Percentiles rank a stretch among this genome's conserved stretches.
Conservation (phyloP, 2,329 filamentous ascomycete species). For the Penicillium hesseltinei region DNA sequence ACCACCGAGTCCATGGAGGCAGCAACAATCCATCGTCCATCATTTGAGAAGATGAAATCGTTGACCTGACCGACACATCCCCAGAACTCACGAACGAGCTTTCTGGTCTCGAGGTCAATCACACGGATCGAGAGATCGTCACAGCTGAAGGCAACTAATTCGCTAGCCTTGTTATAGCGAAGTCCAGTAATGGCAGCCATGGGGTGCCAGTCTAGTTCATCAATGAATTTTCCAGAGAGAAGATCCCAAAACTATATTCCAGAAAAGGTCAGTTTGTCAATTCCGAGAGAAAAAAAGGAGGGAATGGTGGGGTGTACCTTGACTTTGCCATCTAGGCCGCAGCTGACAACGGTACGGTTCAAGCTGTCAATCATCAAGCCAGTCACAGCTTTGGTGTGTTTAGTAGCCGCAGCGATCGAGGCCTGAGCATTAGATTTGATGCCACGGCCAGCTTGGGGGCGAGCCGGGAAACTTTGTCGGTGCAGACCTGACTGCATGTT, state of each 20-base stretch:
- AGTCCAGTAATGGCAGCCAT: conserved; percentile 74
- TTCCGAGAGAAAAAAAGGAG: neutral
- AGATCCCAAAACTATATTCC: conserved; percentile 81
- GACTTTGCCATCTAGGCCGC: conserved; percentile 83
- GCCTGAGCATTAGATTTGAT: conserved; percentile 49
- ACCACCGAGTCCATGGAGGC: conserved; percentile 77
- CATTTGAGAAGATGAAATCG: conserved; percentile 84
- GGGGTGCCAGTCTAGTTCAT: conserved; percentile 80
- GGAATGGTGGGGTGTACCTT: conserved; percentile 52
- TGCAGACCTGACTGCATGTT: conserved; percentile 92
- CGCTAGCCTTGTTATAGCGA: conserved; percentile 77
- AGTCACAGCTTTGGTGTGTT: conserved; percentile 78
- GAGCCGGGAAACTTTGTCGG: conserved; percentile 81
- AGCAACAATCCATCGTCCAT: conserved; percentile 90
- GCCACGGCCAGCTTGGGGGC: conserved; percentile 62
- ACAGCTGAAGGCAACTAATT: conserved; percentile 83
- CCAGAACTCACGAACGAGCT: conserved; percentile 90
- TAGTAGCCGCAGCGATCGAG: conserved; percentile 54
- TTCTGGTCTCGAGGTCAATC: conserved; percentile 85
- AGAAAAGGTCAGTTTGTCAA: neutral
- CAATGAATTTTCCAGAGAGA: conserved; percentile 70
- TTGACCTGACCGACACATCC: conserved; percentile 71
- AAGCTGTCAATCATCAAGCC: conserved; percentile 86
- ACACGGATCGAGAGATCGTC: conserved; percentile 85
- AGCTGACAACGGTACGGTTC: conserved; percentile 82